Evolutionary conservation across 2,329 filamentous ascomycete genomes (phyloP).

Genomic region (Botrytis sinoallii): DNA sequence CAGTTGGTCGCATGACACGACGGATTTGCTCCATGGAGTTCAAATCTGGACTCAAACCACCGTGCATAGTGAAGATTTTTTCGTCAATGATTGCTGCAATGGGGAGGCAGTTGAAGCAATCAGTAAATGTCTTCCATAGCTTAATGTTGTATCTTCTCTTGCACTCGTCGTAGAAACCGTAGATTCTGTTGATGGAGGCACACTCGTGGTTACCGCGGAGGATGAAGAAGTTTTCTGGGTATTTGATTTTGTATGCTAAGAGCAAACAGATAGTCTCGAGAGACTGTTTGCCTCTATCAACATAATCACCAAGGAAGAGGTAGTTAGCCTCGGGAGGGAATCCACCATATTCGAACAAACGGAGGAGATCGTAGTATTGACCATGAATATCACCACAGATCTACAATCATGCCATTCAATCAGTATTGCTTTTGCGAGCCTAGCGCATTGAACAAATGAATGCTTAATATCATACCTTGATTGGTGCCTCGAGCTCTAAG

Average conservation of each 20-base stretch:
- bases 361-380: conserved; percentile 96
- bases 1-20: conserved; percentile 96
- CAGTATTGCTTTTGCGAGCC: conserved; percentile 12
- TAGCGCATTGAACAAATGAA: background rate
- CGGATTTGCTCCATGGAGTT: conserved; percentile 99
- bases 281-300: conserved; percentile 98
- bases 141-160: conserved; percentile 99
- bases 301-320: conserved; percentile 98
- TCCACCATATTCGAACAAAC: conserved; percentile 96
- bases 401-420: conserved; percentile 47
- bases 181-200: conserved; percentile 97
- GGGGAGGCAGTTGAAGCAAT: conserved; percentile 98
- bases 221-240: conserved; percentile 99
- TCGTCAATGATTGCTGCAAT: conserved; percentile 99
- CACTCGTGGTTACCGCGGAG: conserved; percentile 98
- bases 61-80: conserved; percentile 99
- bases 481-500: conserved; percentile 94
- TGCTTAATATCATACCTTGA: conserved; percentile 67
- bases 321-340: conserved; percentile 99
- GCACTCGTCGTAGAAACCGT: conserved; percentile 99
- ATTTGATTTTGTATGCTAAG: conserved; percentile 99
- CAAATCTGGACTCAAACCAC: conserved; percentile 90
- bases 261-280: conserved; percentile 97
- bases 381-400: conserved; percentile 99
- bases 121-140: conserved; percentile 99